phyloP scores from a whole-genome alignment of 2,329 filamentous ascomycete species.

The Acrodontium crateriforme region DNA sequence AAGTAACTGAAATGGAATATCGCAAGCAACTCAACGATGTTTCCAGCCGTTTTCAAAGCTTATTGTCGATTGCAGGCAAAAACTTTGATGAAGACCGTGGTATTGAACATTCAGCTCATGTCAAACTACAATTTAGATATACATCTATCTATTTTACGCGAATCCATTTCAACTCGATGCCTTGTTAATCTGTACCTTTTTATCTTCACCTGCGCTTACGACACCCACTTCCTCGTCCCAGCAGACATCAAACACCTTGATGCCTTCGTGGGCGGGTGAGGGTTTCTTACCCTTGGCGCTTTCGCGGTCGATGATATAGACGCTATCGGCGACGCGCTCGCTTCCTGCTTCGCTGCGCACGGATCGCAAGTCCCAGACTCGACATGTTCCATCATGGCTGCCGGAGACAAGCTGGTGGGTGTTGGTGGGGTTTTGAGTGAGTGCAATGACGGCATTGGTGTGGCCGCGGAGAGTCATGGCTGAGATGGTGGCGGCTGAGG shows the following conservation, averaged over 20 bases:
- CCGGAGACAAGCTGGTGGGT: constrained; percentile 66
- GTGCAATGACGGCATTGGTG: constrained; percentile 54
- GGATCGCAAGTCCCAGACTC: constrained; percentile 84
- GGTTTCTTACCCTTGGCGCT: constrained; percentile 44
- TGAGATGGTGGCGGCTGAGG: constrained; percentile 58
- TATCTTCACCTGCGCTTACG: constrained; percentile 85
- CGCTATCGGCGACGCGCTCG: constrained; percentile 49
- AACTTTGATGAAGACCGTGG: too few species aligned
- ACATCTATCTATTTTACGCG: too few species aligned
- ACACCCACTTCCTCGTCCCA: constrained; percentile 85
- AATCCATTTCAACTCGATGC: constrained; percentile 18
- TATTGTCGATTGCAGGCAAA: too few species aligned
- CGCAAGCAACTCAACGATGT: too few species aligned
- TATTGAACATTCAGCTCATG: too few species aligned
- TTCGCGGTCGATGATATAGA: constrained; percentile 65
- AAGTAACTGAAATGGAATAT: too few species aligned
- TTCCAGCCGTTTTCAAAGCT: too few species aligned
- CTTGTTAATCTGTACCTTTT: constrained; percentile 81
- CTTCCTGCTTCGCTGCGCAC: constrained; percentile 37
- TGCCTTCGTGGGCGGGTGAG: constrained; percentile 60
- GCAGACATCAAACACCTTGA: constrained; percentile 76
- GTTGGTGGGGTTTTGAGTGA: constrained; percentile 49
- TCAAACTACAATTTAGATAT: background rate
- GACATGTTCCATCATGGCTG: constrained; percentile 83
- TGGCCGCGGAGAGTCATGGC: constrained; percentile 89